Evolutionary conservation across 345 rosid genomes (phyloP).

Genomic region (Salix suchowensis): DNA sequence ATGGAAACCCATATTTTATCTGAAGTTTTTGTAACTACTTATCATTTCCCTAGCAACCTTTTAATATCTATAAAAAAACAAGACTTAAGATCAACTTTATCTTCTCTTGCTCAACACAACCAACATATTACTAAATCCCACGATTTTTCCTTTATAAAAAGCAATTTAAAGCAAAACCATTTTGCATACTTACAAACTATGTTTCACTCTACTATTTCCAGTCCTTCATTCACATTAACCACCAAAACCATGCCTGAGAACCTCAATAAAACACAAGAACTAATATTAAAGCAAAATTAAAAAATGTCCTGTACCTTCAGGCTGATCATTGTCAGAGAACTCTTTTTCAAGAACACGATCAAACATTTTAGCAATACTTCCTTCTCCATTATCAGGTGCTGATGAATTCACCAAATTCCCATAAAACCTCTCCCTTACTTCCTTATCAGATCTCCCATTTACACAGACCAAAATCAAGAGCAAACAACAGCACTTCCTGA

Average conservation of each 20-base stretch:
- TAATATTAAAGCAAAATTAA: neutral
- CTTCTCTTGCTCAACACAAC: neutral
- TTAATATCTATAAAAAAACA: neutral
- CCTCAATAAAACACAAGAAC: neutral
- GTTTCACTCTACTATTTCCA: neutral
- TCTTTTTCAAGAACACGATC: slow-evolving; percentile 92
- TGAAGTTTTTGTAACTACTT: too few relatives aligned
- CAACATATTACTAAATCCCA: neutral
- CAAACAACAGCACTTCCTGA: slow-evolving; percentile 20
- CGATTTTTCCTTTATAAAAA: neutral
- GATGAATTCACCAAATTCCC: slow-evolving; percentile 75
- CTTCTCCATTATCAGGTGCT: slow-evolving; percentile 55
- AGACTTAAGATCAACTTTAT: neutral
- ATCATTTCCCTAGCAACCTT: neutral
- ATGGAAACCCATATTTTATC: too few relatives aligned
- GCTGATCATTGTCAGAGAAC: slow-evolving; percentile 82
- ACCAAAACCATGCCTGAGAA: neutral
- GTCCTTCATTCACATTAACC: neutral
- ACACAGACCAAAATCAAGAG: slow-evolving; percentile 24
- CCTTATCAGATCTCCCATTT: slow-evolving; percentile 78
- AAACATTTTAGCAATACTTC: slow-evolving; percentile 89
- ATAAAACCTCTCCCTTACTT: slow-evolving; percentile 81
- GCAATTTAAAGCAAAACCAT: neutral
- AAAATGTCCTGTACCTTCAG: slow-evolving; percentile 55
- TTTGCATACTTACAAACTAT: neutral